Base-by-base conservation (phyloP, 2,329 filamentous ascomycete genomes). In the Chrysosporium keratinophilum region DNA sequence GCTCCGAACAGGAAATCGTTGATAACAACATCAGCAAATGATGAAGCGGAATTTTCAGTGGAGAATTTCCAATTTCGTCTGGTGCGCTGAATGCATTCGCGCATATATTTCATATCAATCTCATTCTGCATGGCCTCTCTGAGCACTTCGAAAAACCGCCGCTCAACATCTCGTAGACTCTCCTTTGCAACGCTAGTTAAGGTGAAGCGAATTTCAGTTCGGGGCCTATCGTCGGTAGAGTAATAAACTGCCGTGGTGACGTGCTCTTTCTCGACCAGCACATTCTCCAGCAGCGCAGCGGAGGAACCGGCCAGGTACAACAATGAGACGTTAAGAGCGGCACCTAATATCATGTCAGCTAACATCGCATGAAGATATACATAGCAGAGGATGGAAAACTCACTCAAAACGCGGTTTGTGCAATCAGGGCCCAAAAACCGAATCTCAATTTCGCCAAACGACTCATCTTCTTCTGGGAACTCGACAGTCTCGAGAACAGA, bases 381-480 rank as follows among this genome's bases (percentile, higher is more conserved):
- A 44, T 10, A 17, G 2, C 12, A n/a, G 40, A 28, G 6, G 3
- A 45, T 7, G 4, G 19, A 14, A n/a, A 12, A 69, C 71, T 60
- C 61, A 76, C 73, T 79, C 40, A 78, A 74, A 20, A 87, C 66
- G 1, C 79, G 69, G 61, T 96, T 83, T 51, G 80, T 85, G 67
- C 85, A 89, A 61, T 84, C 78, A 0, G 93, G 93, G 0, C 93
- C 93, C 53, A 97, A 82, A 71, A 94, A 95, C 1, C 80, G 85
- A 17, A 96, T 82, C 47, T 88, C 74, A 48, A 97, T 82, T 65
- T 97, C 91, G 37, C 93, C 93, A 54, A 84, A 87, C 0, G 88
- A 91, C 66, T 98, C 93, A 60, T 98, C 93, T 63, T 96, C 91
- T 66, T 98, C 93, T 0, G 93, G 93, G 63, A 98, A 98, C 58